A percentile compares a stretch with the other conserved stretches of the same genome.
phyloP scores from a whole-genome alignment of 2,329 filamentous ascomycete species.

The Pseudomassariella vexata region DNA sequence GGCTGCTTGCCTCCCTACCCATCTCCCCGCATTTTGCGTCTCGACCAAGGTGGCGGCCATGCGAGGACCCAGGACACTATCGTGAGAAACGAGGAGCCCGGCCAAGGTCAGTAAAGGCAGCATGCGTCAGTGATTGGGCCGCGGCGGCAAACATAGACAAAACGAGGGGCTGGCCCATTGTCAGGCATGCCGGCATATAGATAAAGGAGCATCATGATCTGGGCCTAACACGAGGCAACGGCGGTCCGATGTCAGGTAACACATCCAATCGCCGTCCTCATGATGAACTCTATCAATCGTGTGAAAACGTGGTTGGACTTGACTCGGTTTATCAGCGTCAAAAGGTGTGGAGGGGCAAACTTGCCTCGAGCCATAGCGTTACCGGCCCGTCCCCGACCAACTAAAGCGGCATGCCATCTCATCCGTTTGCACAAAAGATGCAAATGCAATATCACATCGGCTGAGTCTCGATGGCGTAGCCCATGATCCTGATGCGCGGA shows the following conservation, averaged over 20 bases:
- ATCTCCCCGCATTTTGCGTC: too few species aligned
- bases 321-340: conserved; percentile 12
- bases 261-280: neutral
- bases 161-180: conserved; percentile 9
- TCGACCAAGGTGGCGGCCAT: too few species aligned
- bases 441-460: neutral
- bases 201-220: conserved; percentile 16
- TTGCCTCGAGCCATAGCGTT: conserved; percentile 18
- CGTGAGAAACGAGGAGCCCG: too few species aligned
- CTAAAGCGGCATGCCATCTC: conserved; percentile 18
- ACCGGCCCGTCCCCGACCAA: conserved; percentile 11
- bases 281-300: conserved; percentile 7
- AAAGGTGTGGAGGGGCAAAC: conserved; percentile 23
- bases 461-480: neutral
- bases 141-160: conserved; percentile 14
- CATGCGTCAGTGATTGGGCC: too few species aligned
- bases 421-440: neutral
- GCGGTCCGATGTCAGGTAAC: neutral
- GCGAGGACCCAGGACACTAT: too few species aligned
- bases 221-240: conserved; percentile 9
- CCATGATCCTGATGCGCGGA: too few species aligned
- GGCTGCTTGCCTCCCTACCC: too few species aligned
- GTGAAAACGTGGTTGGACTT: conserved; percentile 12
- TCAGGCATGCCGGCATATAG: conserved; percentile 10
- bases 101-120: too few species aligned